phyloP scores from a whole-genome alignment of 2,329 filamentous ascomycete genomes.

The Diplocarpon rosae region DNA sequence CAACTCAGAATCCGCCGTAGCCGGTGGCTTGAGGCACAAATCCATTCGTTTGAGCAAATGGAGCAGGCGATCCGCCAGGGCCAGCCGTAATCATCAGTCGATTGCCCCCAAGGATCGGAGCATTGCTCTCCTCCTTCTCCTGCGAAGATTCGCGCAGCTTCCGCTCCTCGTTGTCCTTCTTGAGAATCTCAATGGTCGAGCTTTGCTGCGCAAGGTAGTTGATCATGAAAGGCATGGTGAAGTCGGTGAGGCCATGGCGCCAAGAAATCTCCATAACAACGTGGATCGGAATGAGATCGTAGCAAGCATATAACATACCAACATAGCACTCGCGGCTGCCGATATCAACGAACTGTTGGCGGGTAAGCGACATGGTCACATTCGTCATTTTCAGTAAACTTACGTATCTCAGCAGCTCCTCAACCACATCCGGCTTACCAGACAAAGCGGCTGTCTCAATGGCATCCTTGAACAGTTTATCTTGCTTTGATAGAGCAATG shows the following conservation, averaged over 20 bases:
- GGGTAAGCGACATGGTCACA: conserved; percentile 4
- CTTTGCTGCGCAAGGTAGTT: conserved; percentile 91
- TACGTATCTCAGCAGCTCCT: conserved; percentile 93
- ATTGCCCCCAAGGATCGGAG: conserved; percentile 79
- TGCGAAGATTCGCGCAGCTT: conserved; percentile 62
- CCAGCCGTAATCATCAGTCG: conserved; percentile 95
- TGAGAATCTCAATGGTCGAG: conserved; percentile 69
- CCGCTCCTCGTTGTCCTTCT: conserved; percentile 92
- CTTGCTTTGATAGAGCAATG: conserved; percentile 93
- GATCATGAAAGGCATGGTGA: conserved; percentile 99
- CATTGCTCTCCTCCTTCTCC: conserved; percentile 84
- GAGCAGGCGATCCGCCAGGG: conserved; percentile 47
- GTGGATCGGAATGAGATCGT: conserved; percentile 90
- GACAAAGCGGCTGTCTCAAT: conserved; percentile 96
- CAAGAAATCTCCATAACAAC: conserved; percentile 92
- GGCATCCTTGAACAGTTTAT: conserved; percentile 98
- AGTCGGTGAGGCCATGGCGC: conserved; percentile 89
- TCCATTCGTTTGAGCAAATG: conserved; percentile 74
- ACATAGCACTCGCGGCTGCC: conserved; percentile 98
- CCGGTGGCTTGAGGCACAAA: conserved; percentile 83
- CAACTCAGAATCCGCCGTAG: conserved; percentile 44
- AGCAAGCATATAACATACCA: conserved; percentile 98
- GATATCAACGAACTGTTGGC: conserved; percentile 89
- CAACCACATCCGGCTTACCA: conserved; percentile 80
- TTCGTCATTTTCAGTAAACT: conserved; percentile 37